phyloP scores from a whole-genome alignment of 805 yeast genomes.

The Teunomyces gatunensis region DNA sequence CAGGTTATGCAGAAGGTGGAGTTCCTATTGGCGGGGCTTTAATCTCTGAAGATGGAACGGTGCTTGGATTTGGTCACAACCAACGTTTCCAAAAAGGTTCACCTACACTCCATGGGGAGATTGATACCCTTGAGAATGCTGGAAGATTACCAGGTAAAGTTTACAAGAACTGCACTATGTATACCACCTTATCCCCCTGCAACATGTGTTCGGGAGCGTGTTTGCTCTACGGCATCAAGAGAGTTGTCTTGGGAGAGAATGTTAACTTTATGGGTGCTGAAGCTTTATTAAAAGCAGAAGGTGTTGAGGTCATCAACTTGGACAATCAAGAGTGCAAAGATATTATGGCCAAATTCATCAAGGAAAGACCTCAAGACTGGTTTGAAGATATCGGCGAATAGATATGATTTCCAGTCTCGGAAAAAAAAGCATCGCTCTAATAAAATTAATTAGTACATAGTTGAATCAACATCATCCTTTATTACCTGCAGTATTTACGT shows the following conservation, averaged over 20 bases:
- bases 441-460: neutral
- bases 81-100: constrained; percentile 82
- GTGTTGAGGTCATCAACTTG: constrained; percentile 68
- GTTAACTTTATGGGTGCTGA: constrained; percentile 82
- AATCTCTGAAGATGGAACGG: constrained; percentile 69
- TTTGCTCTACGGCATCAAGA: constrained; percentile 78
- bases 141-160: constrained; percentile 80
- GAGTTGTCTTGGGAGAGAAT: constrained; percentile 90
- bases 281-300: constrained; percentile 60
- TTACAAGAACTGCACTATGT: constrained; percentile 84
- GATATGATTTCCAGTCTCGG: too few relatives aligned
- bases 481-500: constrained; percentile 1
- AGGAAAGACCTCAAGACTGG: constrained; percentile 77
- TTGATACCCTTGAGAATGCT: constrained; percentile 82
- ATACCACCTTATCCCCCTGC: constrained; percentile 91
- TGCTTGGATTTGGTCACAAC: constrained; percentile 88
- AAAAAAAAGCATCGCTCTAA: too few relatives aligned
- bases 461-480: neutral
- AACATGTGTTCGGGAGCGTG: constrained; percentile 96
- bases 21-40: constrained; percentile 84
- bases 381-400: constrained; percentile 71
- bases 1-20: constrained; percentile 81
- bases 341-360: constrained; percentile 75
- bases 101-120: constrained; percentile 90
- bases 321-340: constrained; percentile 60